phyloP scores from a whole-genome alignment of 2,329 filamentous ascomycete species.

The Penicillium concentricum region DNA sequence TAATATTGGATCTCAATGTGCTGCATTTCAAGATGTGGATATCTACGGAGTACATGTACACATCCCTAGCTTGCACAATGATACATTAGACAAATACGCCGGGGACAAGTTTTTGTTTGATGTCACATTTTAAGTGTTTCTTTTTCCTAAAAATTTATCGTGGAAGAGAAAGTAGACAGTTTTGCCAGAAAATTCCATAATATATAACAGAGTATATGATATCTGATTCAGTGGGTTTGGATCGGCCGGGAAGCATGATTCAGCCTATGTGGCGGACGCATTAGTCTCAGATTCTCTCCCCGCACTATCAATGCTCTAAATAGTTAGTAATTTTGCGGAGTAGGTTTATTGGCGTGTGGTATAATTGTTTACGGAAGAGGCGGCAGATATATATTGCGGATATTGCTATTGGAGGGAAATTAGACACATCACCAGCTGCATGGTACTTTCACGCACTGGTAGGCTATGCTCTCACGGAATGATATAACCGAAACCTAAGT shows the following conservation, averaged over 20 bases:
- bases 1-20: background rate
- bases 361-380: background rate
- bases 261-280: background rate
- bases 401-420: constrained; percentile 2
- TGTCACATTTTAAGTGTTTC: background rate
- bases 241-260: background rate
- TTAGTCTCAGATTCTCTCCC: background rate
- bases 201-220: background rate
- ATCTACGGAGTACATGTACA: background rate
- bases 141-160: no score
- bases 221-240: background rate
- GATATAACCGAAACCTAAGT: background rate
- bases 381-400: background rate
- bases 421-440: background rate
- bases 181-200: background rate
- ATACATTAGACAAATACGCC: background rate
- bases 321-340: constrained; percentile 2
- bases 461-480: background rate
- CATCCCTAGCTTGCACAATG: background rate
- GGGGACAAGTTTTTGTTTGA: background rate
- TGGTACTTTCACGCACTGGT: background rate
- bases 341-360: background rate
- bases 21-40: background rate
- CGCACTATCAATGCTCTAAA: background rate
- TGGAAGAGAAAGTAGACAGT: background rate